phyloP scores from a whole-genome alignment of 495 filamentous ascomycete species.

The Talaromyces proteolyticus region DNA sequence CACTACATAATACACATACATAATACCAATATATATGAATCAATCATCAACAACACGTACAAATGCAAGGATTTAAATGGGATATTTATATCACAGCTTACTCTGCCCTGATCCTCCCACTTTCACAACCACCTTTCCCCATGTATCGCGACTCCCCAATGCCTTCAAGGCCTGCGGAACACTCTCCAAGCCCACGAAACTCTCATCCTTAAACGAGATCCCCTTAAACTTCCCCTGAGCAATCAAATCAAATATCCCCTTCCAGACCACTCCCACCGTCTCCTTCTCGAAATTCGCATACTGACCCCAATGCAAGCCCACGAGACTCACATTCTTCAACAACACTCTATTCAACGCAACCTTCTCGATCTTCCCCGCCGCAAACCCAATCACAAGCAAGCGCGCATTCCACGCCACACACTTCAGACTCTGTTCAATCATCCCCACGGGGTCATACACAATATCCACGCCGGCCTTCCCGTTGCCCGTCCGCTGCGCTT shows the following conservation, averaged over 20 bases:
- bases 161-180: constrained; percentile 71
- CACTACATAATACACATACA: constrained; percentile 28
- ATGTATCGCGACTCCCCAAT: constrained; percentile 75
- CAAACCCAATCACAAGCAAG: constrained; percentile 84
- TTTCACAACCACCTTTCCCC: constrained; percentile 94
- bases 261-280: constrained; percentile 70
- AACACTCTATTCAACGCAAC: constrained; percentile 86
- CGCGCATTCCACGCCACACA: constrained; percentile 90
- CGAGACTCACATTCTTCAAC: constrained; percentile 87
- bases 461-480: constrained; percentile 72
- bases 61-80: too few species aligned
- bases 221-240: constrained; percentile 71
- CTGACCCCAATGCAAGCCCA: constrained; percentile 88
- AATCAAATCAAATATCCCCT: constrained; percentile 72
- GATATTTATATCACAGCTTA: too few species aligned
- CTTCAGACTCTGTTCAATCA: constrained; percentile 79
- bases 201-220: constrained; percentile 75
- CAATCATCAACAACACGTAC: constrained; percentile 66
- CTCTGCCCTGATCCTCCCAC: too few species aligned
- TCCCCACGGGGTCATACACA: constrained; percentile 83
- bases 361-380: constrained; percentile 84
- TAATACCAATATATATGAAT: background rate
- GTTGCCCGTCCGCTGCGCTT: constrained; percentile 47
- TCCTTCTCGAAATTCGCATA: constrained; percentile 70
- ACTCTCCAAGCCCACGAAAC: constrained; percentile 75